Evolutionary conservation across 257 asterid species (phyloP).

Genomic region (Parsonsia alboflavescens): DNA sequence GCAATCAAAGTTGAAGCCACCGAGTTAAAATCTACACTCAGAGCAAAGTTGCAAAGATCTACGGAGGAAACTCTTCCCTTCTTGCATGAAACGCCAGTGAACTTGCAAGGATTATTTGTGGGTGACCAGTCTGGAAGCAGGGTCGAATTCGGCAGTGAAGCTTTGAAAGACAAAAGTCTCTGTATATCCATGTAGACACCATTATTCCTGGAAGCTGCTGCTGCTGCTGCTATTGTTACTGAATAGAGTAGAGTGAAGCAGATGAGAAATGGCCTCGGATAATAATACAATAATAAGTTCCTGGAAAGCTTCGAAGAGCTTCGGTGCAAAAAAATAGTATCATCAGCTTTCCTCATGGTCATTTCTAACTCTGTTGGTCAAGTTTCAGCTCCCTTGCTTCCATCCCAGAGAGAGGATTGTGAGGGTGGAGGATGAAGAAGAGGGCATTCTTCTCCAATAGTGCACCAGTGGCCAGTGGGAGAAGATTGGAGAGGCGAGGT

Average conservation of each 20-base stretch:
- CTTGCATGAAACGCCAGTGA: constrained; percentile 59
- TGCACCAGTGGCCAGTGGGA: neutral
- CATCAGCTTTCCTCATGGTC: constrained; percentile 40
- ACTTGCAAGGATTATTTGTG: constrained; percentile 50
- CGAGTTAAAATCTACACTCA: constrained; percentile 44
- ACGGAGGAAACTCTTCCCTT: constrained; percentile 51
- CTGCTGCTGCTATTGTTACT: neutral
- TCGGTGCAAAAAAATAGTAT: constrained; percentile 18
- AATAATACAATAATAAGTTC: constrained; percentile 1
- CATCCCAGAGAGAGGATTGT: constrained; percentile 30
- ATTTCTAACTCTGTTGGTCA: constrained; percentile 12
- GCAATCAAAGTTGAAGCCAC: constrained; percentile 43
- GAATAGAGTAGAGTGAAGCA: constrained; percentile 16
- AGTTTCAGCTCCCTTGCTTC: constrained; percentile 37
- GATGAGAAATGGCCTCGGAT: constrained; percentile 16
- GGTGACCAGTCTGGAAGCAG: constrained; percentile 56
- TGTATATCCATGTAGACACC: constrained; percentile 37
- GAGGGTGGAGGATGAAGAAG: neutral
- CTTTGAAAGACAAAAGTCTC: constrained; percentile 68
- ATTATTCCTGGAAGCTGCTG: constrained; percentile 17
- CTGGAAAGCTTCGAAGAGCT: constrained; percentile 23
- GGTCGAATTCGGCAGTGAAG: constrained; percentile 42
- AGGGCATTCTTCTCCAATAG: no score
- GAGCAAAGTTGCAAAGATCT: constrained; percentile 47
- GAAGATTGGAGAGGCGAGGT: neutral